Evolutionary conservation across 2,329 filamentous ascomycete genomes (phyloP), one percentile per base, ranked within the genome.

Genomic region (Cladophialophora carrionii): DNA sequence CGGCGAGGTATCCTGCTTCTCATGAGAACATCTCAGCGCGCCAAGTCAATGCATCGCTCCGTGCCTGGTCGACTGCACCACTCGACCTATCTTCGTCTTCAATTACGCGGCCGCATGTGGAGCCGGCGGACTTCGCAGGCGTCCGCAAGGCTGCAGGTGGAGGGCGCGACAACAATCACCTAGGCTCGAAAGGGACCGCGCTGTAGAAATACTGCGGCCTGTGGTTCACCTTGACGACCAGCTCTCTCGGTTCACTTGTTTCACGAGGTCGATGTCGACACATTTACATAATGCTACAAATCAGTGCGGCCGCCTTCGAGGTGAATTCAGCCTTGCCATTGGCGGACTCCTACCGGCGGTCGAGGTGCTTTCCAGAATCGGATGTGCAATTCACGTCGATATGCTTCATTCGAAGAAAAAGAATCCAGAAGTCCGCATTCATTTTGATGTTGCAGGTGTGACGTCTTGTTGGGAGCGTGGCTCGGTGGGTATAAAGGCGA

Each of bases 341-440:
- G 32, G 26, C 26, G 54, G 54, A 26, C 32, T 20, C 14, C 24
- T 17, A 41, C 55, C 55, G 55, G 29, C 17, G 7, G 14, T 31
- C 37, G 41, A 57, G 37, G 5, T 57, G 55, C 14, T 48, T 48
- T 57, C 55, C 41, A 8, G 6, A 31, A 12, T 20, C n/a, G 14
- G 55, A 41, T 5, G 20, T 20, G 29, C 26, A 57, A 22, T 26
- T 20, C 55, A 34, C 24, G 55, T 57, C 26, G 22, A 24, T 26
- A 49, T 49, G 46, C n/a, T 49, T 24, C 20, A 22, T 14, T 49
- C 46, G 46, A 49, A 49, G 8, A 24, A 3, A 49, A 12, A 31
- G 55, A n/a, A 41, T 46, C 55, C 22, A 10, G 41, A 31, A 29
- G 29, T 59, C 22, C 46, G 29, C 41, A 52, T 37, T n/a, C 52